These are phyloP conservation scores for Zymoseptoria crescenta DNA, from an alignment of 2,329 filamentous ascomycete species.

Conservation along the genomic window DNA sequence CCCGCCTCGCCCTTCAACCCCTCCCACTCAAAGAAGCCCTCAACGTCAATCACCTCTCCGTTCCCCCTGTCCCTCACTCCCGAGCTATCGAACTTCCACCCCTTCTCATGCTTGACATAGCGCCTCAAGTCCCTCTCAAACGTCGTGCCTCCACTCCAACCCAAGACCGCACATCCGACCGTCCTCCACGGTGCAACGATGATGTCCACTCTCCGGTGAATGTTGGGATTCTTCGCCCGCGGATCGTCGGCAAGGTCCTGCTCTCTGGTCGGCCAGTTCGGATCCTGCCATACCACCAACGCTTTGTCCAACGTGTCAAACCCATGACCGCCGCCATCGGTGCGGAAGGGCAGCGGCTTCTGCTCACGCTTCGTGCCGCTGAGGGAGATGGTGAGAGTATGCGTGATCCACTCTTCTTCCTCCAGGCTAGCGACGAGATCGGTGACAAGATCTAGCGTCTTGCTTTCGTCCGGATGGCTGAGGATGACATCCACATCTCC, in stretches of 20 bases:
- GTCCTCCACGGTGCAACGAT: conserved; percentile 85
- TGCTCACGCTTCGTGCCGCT: conserved; percentile 68
- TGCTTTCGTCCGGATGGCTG: conserved; percentile 63
- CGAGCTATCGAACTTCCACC: conserved; percentile 85
- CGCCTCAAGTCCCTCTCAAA: conserved; percentile 79
- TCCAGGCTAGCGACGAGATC: conserved; percentile 68
- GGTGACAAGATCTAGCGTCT: conserved; percentile 62
- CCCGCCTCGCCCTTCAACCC: conserved; percentile 29
- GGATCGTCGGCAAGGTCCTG: conserved; percentile 30
- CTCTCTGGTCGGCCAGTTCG: conserved; percentile 35
- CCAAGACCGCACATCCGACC: conserved; percentile 76
- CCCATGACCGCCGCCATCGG: conserved; percentile 45
- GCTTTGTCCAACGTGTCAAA: conserved; percentile 91
- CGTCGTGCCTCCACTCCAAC: conserved; percentile 77
- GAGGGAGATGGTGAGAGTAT: conserved; percentile 65
- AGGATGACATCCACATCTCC: conserved; percentile 85
- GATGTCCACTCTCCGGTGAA: conserved; percentile 82
- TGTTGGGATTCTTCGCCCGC: conserved; percentile 56
- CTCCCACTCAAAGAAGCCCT: conserved; percentile 73
- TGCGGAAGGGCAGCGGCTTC: conserved; percentile 48
- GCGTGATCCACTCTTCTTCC: conserved; percentile 62
- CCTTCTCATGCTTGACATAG: conserved; percentile 65
- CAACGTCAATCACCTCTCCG: conserved; percentile 65
- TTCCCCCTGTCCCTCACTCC: conserved; percentile 63
- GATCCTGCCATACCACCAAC: conserved; percentile 83